Percentiles rank a stretch among this genome's conserved stretches.
Evolutionary conservation across 495 filamentous ascomycete genomes (phyloP).

Genomic region (Tetracladium setigerum): DNA sequence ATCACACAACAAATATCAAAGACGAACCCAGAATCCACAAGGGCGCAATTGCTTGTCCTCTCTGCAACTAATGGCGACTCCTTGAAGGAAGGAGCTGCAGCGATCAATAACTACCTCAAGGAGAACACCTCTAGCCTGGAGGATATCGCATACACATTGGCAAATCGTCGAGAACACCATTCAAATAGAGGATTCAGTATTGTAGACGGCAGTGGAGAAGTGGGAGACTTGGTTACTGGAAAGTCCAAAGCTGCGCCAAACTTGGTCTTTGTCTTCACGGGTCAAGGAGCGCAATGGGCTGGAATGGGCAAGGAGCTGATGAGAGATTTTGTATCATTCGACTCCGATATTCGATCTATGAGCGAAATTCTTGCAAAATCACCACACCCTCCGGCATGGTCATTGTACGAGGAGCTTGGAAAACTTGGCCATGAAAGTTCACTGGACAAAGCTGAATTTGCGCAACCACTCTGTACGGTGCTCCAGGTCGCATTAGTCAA

Average conservation of each 20-base stretch:
- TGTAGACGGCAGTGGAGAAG: neutral
- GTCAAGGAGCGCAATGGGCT: constrained; percentile 39
- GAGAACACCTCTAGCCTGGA: constrained; percentile 5
- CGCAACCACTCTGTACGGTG: constrained; percentile 44
- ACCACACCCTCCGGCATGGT: constrained; percentile 2
- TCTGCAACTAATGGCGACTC: constrained; percentile 7
- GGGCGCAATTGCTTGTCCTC: neutral
- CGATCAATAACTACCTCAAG: constrained; percentile 12
- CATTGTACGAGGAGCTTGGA: neutral
- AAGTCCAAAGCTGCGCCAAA: neutral
- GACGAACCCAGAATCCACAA: neutral
- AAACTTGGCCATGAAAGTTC: no score
- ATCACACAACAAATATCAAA: constrained; percentile 3
- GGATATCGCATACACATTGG: constrained; percentile 25
- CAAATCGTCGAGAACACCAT: constrained; percentile 21
- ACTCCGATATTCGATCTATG: constrained; percentile 7
- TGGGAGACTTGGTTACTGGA: neutral
- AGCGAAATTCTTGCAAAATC: neutral
- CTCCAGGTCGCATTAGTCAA: constrained; percentile 47
- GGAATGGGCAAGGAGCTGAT: constrained; percentile 50
- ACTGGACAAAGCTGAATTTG: constrained; percentile 38
- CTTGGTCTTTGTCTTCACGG: constrained; percentile 20
- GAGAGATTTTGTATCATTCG: constrained; percentile 28
- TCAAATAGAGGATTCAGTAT: constrained; percentile 18
- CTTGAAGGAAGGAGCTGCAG: constrained; percentile 7